Conservation (phyloP, 2,329 filamentous ascomycete species). For the Penicillium frequentans region DNA sequence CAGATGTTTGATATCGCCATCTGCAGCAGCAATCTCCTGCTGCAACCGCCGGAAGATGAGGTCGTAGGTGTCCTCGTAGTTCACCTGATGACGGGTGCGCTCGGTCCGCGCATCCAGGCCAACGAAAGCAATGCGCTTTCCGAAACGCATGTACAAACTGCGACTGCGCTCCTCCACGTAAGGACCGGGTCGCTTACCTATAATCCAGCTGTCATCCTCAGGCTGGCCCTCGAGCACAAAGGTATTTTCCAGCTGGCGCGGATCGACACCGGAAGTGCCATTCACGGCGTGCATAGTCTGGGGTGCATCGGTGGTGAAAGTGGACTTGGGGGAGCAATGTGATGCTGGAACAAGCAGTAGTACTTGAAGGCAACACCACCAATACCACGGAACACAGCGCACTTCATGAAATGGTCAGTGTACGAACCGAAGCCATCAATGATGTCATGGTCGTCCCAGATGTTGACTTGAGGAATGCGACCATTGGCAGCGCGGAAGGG, state of each 20-base stretch:
- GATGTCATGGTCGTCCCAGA: slow-evolving; percentile 67
- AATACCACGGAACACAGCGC: slow-evolving; percentile 64
- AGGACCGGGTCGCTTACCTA: slow-evolving; percentile 69
- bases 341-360: slow-evolving; percentile 69
- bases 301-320: slow-evolving; percentile 75
- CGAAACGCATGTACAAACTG: slow-evolving; percentile 63
- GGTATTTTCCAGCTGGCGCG: slow-evolving; percentile 70
- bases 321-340: slow-evolving; percentile 82
- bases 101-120: slow-evolving; percentile 64
- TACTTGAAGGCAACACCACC: slow-evolving; percentile 61
- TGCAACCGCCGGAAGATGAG: slow-evolving; percentile 59
- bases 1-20: slow-evolving; percentile 62
- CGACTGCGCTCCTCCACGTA: slow-evolving; percentile 64
- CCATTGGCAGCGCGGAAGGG: slow-evolving; percentile 60
- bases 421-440: slow-evolving; percentile 68
- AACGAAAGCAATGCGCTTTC: slow-evolving; percentile 63
- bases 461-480: slow-evolving; percentile 65
- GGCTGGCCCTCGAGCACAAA: slow-evolving; percentile 64
- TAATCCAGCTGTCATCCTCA: slow-evolving; percentile 73
- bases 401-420: slow-evolving; percentile 67
- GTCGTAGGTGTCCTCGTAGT: slow-evolving; percentile 69
- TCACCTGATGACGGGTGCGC: slow-evolving; percentile 89
- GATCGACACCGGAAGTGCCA: slow-evolving; percentile 59
- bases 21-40: slow-evolving; percentile 51
- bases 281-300: slow-evolving; percentile 53